These are phyloP conservation scores for Pichia sp. DNA, from an alignment of 1,139 yeast species.

Conservation along the genomic window DNA sequence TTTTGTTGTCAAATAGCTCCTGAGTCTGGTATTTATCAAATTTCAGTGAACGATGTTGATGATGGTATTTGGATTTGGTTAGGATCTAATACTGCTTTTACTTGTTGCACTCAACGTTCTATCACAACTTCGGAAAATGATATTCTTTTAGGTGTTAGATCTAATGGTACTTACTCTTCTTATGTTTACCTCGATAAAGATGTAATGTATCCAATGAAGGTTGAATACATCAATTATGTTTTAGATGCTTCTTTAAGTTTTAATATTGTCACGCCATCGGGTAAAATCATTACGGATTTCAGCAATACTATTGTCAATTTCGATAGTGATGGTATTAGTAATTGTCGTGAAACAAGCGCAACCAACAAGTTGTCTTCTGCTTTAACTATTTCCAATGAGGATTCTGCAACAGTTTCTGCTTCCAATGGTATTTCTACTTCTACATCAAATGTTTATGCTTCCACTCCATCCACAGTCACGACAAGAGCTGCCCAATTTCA, in stretches of 20 bases:
- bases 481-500: no score
- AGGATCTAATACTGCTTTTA: conserved; percentile 27
- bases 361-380: no score
- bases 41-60: conserved; percentile 16
- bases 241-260: conserved; percentile 15
- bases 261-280: no score
- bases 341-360: no score
- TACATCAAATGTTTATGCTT: neutral
- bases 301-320: conserved; percentile 7
- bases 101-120: conserved; percentile 21
- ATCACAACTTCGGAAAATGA: conserved; percentile 3
- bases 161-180: conserved; percentile 11
- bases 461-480: no score
- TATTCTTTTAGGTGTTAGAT: conserved; percentile 10
- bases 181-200: conserved; percentile 19
- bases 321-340: conserved; percentile 31
- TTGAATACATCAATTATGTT: conserved; percentile 19
- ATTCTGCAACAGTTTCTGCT: conserved; percentile 21
- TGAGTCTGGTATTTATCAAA: conserved; percentile 23
- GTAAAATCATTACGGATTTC: conserved; percentile 14
- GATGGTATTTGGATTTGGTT: conserved; percentile 24
- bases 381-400: no score
- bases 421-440: neutral
- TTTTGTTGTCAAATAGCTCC: conserved; percentile 16
- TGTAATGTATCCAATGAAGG: conserved; percentile 27